phyloP scores from a whole-genome alignment of 2,329 filamentous ascomycete genomes.

The Aspergillus sp. region DNA sequence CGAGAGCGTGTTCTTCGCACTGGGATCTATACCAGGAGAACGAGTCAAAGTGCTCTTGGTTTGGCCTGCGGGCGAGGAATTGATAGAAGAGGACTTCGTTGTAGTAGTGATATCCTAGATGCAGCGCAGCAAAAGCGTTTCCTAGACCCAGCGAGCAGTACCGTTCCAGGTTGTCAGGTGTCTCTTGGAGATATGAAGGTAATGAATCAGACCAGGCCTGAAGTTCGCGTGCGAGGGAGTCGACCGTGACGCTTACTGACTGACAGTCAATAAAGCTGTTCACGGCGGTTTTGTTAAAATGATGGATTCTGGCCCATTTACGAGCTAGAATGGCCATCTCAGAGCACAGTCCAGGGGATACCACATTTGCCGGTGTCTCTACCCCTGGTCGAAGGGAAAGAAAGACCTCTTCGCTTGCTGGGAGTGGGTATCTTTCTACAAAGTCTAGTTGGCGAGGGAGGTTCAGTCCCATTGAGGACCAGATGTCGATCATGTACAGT shows the following conservation, averaged over 20 bases:
- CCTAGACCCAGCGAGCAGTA: constrained; percentile 44
- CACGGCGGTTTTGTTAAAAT: constrained; percentile 24
- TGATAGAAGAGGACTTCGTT: constrained; percentile 51
- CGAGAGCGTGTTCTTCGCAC: constrained; percentile 43
- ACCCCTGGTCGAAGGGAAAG: too few species aligned
- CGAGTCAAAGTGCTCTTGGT: neutral
- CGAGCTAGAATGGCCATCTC: constrained; percentile 1
- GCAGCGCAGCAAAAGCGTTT: constrained; percentile 46
- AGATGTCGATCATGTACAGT: constrained; percentile 44
- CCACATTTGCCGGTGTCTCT: too few species aligned
- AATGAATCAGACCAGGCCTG: neutral
- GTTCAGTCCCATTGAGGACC: constrained; percentile 39
- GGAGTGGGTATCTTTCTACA: constrained; percentile 29
- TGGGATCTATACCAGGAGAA: constrained; percentile 36
- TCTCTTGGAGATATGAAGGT: constrained; percentile 35
- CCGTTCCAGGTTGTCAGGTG: constrained; percentile 38
- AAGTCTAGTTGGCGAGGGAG: constrained; percentile 34
- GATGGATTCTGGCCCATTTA: neutral
- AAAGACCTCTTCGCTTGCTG: constrained; percentile 34
- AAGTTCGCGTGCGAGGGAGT: neutral
- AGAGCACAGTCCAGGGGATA: neutral
- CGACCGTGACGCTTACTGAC: neutral
- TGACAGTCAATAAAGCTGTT: constrained; percentile 37
- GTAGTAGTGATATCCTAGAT: constrained; percentile 51
- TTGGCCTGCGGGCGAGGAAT: constrained; percentile 32